Evolutionary conservation across 768 basidiomycete genomes (phyloP).

Genomic region (Russula vinacea): DNA sequence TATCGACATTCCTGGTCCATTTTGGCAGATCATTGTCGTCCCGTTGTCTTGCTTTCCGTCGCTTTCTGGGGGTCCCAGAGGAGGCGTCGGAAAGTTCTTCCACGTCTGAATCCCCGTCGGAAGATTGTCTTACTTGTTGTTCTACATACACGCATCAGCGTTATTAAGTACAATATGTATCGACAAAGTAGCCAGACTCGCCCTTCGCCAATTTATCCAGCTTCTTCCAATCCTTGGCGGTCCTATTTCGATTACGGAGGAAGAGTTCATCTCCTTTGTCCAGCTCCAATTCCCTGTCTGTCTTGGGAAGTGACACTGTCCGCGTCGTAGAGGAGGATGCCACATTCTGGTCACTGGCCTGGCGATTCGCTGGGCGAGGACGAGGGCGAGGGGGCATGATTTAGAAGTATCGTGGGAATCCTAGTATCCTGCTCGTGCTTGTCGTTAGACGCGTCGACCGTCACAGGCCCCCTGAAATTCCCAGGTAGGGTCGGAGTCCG

Average conservation of each 20-base stretch:
- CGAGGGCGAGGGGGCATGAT: slow-evolving; percentile 30
- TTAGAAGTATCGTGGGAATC: slow-evolving; percentile 25
- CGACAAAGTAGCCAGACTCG: slow-evolving; percentile 34
- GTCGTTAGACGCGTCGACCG: not conserved
- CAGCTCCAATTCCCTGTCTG: slow-evolving; percentile 33
- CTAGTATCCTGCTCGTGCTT: not conserved
- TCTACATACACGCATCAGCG: slow-evolving; percentile 15
- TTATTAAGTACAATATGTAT: not conserved
- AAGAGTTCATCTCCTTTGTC: slow-evolving; percentile 68
- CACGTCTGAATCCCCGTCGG: slow-evolving; percentile 31
- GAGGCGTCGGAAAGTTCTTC: slow-evolving; percentile 18
- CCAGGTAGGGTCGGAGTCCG: too few species aligned
- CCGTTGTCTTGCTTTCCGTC: slow-evolving; percentile 21
- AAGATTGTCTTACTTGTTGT: slow-evolving; percentile 17
- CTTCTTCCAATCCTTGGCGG: slow-evolving; percentile 54
- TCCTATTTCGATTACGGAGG: slow-evolving; percentile 60
- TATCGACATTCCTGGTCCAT: slow-evolving; percentile 27
- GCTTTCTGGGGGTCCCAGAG: slow-evolving; percentile 26
- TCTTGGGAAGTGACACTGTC: slow-evolving; percentile 16
- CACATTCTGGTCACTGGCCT: slow-evolving; percentile 19
- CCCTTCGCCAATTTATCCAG: slow-evolving; percentile 57
- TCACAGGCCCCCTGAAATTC: too few species aligned
- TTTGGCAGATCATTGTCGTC: slow-evolving; percentile 24
- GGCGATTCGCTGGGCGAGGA: slow-evolving; percentile 30
- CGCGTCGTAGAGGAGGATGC: slow-evolving; percentile 19